Conservation (phyloP, 768 basidiomycete genomes). For the Russula olivacea region DNA sequence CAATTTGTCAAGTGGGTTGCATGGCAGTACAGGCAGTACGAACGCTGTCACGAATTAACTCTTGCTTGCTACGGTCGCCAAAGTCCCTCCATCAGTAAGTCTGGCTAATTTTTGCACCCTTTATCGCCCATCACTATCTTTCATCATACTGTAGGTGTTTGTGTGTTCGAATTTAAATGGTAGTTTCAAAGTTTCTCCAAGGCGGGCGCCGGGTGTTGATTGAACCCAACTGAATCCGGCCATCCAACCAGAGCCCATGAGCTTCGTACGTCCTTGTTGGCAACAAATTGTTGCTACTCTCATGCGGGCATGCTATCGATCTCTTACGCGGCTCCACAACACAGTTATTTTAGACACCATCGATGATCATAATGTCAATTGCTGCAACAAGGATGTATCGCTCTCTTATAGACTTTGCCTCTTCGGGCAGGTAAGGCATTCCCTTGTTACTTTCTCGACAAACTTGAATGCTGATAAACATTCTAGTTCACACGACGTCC, state of each 20-base stretch:
- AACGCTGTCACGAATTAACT: no score
- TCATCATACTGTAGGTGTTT: not conserved
- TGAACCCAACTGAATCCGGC: no score
- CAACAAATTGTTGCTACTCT: no score
- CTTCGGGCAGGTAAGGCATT: not conserved
- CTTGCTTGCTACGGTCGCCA: not conserved
- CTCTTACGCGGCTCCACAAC: not conserved
- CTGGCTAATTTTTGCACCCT: not conserved
- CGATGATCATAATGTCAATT: not conserved
- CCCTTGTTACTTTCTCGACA: not conserved
- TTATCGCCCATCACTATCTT: not conserved
- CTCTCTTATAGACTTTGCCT: not conserved
- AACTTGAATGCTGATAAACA: no score
- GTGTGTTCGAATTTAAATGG: constrained; percentile 5
- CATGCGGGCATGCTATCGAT: not conserved
- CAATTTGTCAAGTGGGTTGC: no score
- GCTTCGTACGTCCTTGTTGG: not conserved
- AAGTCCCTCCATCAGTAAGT: not conserved
- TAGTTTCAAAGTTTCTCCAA: not conserved
- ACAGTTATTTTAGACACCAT: not conserved
- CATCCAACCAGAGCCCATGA: not conserved
- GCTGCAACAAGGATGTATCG: not conserved
- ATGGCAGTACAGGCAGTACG: no score
- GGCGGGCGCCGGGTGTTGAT: not conserved
- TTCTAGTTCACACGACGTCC: not conserved